Evolutionary conservation across 176 grass and related monocot species (phyloP).

Genomic region (Triticum timopheevii): DNA sequence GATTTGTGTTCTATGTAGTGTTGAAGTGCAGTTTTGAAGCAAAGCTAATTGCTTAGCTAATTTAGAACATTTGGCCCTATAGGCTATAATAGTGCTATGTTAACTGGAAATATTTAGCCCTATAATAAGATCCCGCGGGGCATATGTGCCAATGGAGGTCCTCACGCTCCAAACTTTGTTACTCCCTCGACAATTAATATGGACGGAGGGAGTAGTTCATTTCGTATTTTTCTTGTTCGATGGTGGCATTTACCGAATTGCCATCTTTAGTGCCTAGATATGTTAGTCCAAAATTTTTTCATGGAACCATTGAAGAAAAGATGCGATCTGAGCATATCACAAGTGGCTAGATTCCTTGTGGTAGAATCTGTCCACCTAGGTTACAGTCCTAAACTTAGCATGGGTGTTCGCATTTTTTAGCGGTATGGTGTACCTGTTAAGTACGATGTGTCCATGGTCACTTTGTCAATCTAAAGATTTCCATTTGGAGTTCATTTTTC

Average conservation of each 20-base stretch:
- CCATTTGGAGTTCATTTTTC: no score
- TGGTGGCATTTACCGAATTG: background rate
- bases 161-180: background rate
- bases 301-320: background rate
- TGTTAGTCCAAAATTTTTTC: background rate
- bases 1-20: background rate
- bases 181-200: background rate
- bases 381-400: no score
- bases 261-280: background rate
- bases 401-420: no score
- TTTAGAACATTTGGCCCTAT: background rate
- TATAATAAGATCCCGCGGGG: background rate
- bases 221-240: background rate
- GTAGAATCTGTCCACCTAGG: no score
- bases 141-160: background rate
- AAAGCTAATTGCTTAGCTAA: background rate
- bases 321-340: no score
- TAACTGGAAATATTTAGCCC: background rate
- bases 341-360: no score
- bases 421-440: no score
- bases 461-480: no score
- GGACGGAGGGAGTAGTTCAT: background rate
- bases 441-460: no score
- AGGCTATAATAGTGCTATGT: background rate
- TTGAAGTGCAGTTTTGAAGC: slow-evolving; percentile 8